Conservation (phyloP, 2,329 filamentous ascomycete genomes). For the Amylocarpus encephaloides region DNA sequence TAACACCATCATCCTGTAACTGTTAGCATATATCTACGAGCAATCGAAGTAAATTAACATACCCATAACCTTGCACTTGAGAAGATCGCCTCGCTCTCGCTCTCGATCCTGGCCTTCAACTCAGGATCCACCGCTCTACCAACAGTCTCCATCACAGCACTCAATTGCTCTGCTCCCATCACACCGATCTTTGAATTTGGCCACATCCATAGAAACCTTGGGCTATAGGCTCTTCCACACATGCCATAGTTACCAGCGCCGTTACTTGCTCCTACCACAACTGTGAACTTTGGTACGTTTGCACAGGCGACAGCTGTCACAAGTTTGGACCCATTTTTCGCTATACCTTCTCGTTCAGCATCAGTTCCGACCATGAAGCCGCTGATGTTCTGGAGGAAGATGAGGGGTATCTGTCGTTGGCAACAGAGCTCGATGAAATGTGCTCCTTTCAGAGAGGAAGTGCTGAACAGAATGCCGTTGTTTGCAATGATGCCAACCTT, state of each 20-base stretch:
- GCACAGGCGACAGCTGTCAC: constrained; percentile 93
- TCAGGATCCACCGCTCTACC: constrained; percentile 76
- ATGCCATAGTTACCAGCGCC: constrained; percentile 98
- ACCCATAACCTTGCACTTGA: constrained; percentile 86
- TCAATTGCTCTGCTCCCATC: constrained; percentile 91
- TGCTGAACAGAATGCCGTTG: constrained; percentile 89
- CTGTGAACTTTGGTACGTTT: constrained; percentile 92
- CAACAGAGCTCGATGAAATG: constrained; percentile 96
- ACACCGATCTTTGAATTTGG: constrained; percentile 93
- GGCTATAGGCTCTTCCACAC: constrained; percentile 92
- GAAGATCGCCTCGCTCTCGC: constrained; percentile 82
- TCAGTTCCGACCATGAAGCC: constrained; percentile 97
- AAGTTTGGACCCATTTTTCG: constrained; percentile 95
- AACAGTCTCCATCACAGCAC: constrained; percentile 90
- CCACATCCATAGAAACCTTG: constrained; percentile 93
- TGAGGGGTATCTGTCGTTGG: constrained; percentile 79
- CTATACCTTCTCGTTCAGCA: constrained; percentile 89
- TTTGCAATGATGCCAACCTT: constrained; percentile 91
- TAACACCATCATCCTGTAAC: constrained; percentile 67
- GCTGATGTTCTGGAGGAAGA: constrained; percentile 94
- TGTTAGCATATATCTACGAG: constrained; percentile 11
- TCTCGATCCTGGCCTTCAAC: constrained; percentile 77
- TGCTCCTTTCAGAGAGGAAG: constrained; percentile 84
- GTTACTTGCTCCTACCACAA: constrained; percentile 88
- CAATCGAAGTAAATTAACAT: constrained; percentile 12